Conservation (phyloP, 148 eudicot species). For the Chenopodium suecicum region DNA sequence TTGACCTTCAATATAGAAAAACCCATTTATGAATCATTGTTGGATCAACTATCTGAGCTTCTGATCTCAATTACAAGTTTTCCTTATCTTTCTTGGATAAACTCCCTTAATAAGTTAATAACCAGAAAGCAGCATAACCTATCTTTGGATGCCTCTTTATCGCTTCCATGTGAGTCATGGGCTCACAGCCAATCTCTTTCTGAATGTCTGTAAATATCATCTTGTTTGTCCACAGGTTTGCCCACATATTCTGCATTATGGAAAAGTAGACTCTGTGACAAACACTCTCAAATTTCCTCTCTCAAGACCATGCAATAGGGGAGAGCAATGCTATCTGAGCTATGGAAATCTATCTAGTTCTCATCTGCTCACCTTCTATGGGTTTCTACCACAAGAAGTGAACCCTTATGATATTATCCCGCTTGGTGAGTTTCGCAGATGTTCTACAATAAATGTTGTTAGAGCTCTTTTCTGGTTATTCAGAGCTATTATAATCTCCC, state of each 20-base stretch:
- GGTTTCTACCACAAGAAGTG: slow-evolving; percentile 65
- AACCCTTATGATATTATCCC: slow-evolving; percentile 84
- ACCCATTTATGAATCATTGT: background rate
- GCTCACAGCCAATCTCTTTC: background rate
- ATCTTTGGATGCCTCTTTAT: background rate
- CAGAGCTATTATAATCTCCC: background rate
- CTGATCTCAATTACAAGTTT: background rate
- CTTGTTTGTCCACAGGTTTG: slow-evolving; percentile 43
- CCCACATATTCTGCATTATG: slow-evolving; percentile 85
- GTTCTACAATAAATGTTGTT: background rate
- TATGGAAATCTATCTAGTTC: slow-evolving; percentile 85
- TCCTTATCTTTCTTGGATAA: background rate
- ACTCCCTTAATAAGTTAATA: background rate
- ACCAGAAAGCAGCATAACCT: background rate
- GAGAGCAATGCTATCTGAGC: slow-evolving; percentile 87
- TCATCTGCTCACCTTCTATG: slow-evolving; percentile 87
- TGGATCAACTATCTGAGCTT: background rate
- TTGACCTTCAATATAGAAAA: background rate
- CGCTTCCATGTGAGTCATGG: background rate
- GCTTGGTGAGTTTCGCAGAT: slow-evolving; percentile 48
- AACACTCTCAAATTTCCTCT: slow-evolving; percentile 69
- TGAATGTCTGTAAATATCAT: background rate
- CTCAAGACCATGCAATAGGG: slow-evolving; percentile 74
- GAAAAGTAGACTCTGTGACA: slow-evolving; percentile 67
- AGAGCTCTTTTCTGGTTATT: background rate